phyloP scores from a whole-genome alignment of 352 stramenopile species.

The Globisporangium heterothallicum region DNA sequence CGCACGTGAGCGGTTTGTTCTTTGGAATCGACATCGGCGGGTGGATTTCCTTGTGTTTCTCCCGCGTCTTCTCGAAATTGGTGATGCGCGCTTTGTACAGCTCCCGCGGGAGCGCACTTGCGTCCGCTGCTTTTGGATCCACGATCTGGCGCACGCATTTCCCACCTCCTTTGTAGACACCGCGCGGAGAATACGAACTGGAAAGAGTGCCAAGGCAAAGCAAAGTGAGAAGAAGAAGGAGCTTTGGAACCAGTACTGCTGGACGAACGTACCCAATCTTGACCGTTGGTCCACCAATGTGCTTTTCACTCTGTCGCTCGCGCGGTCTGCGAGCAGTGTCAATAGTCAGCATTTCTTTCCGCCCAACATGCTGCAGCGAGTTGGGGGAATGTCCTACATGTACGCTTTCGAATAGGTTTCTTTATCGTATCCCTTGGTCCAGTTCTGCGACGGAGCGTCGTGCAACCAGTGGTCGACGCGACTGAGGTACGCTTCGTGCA shows the following conservation, averaged over 20 bases:
- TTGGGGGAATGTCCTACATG: slow-evolving; percentile 29
- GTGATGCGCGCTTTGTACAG: slow-evolving; percentile 37
- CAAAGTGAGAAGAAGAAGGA: too few relatives aligned
- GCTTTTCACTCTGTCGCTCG: slow-evolving; percentile 33
- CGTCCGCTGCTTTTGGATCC: slow-evolving; percentile 14
- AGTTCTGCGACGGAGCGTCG: slow-evolving; percentile 31
- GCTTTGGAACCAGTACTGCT: too few relatives aligned
- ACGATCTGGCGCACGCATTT: slow-evolving; percentile 30
- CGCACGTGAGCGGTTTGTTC: slow-evolving; percentile 51
- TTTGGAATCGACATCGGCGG: slow-evolving; percentile 47
- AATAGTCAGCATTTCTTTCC: not conserved
- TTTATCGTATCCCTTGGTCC: slow-evolving; percentile 51
- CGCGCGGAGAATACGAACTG: slow-evolving; percentile 44
- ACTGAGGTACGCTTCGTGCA: slow-evolving; percentile 57
- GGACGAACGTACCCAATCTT: slow-evolving; percentile 46
- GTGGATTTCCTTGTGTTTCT: slow-evolving; percentile 69
- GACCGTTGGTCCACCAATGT: slow-evolving; percentile 26
- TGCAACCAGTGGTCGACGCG: slow-evolving; percentile 53
- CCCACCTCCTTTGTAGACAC: slow-evolving; percentile 49
- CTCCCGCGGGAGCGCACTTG: slow-evolving; percentile 24
- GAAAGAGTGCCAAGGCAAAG: too few relatives aligned
- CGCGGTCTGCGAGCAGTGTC: slow-evolving; percentile 25
- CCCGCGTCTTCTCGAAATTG: slow-evolving; percentile 51
- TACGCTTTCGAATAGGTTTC: slow-evolving; percentile 42
- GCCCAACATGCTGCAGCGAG: too few relatives aligned